Conservation (phyloP, 1,284 basidiomycete genomes). For the Tausonia pullulans region DNA sequence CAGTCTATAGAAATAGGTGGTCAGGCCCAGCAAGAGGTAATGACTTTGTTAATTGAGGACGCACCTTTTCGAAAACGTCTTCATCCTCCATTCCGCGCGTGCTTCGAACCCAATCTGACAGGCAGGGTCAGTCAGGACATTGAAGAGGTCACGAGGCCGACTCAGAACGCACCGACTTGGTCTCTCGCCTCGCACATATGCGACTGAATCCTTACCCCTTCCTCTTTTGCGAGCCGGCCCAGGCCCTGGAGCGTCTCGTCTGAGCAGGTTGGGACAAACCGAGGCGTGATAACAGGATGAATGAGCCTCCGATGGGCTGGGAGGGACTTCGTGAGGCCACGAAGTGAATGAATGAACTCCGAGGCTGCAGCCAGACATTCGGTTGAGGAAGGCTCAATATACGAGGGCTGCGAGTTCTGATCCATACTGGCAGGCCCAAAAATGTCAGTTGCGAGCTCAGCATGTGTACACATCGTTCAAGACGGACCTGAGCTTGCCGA, state of each 20-base stretch:
- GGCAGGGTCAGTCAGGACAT: too few relatives aligned
- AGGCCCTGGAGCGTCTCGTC: conserved; percentile 52
- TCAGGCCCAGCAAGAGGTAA: background rate
- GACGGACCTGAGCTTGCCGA: conserved; percentile 58
- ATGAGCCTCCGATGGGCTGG: conserved; percentile 45
- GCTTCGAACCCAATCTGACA: conserved; percentile 45
- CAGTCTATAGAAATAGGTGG: conserved; percentile 35
- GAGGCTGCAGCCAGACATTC: conserved; percentile 44
- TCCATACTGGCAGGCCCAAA: conserved; percentile 45
- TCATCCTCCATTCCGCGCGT: conserved; percentile 55
- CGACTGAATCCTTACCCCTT: conserved; percentile 51
- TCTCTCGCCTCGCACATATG: conserved; percentile 65
- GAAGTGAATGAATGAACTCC: conserved; percentile 48
- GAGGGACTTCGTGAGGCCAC: conserved; percentile 35
- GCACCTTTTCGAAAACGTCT: conserved; percentile 56
- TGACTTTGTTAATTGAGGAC: conserved; percentile 15
- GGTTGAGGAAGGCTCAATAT: conserved; percentile 49
- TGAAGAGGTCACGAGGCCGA: too few relatives aligned
- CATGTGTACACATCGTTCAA: too few relatives aligned
- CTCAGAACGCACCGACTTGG: conserved; percentile 39
- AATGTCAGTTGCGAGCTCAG: too few relatives aligned
- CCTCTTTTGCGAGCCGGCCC: conserved; percentile 40
- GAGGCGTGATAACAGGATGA: conserved; percentile 66
- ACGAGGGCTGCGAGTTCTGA: conserved; percentile 49
- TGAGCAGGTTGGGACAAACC: conserved; percentile 70